Base-by-base conservation (phyloP, 1,284 basidiomycete genomes). In the Termitomyces sp. region DNA sequence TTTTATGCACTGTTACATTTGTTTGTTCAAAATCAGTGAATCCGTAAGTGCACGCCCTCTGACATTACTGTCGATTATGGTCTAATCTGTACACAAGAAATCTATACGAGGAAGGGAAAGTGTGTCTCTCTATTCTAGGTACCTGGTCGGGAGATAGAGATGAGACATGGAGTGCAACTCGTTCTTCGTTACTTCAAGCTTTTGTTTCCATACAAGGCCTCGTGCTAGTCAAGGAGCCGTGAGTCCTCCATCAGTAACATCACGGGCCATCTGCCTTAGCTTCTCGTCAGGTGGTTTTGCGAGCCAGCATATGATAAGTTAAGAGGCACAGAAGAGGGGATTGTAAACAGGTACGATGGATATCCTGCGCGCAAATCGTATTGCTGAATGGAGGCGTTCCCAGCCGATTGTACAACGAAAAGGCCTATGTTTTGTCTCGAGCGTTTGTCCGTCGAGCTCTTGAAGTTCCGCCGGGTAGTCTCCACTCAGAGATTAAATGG, bases 21-120 rank as follows among this genome's bases (percentile, higher is more conserved):
- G 24, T 48, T 47, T 41, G 42, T n/a, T n/a, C n/a, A n/a, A n/a
- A n/a, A 28, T 13, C 18, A 86, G 86, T 88, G n/a, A 88, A 89
- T 64, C 86, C 87, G 84, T 87, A 66, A 69, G 85, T 75, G 33
- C 3, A 40, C 19, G 7, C 2, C 4, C 6, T 48, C 19, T 51
- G 24, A 28, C 16, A 46, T 37, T 5, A 13, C 45, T 10, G 5
- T 4, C n/a, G 30, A 35, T 19, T 4, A 8, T 4, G 3, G n/a
- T 13, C 24, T 54, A 14, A 38, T 31, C 3, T 13, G 11, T 19
- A 8, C 33, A 33, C 16, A 43, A 88, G 85, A 24, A 97, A 97
- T 69, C 71, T 97, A 45, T 97, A 97, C 62, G 93, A 96, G 65
- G 94, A 97, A 61, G 93, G 93, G 41, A 96, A 96, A 68, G 93